Percentiles rank a stretch among this genome's conserved stretches.
Conservation (phyloP, 192 early-diverging fungal species). For the Linnemannia hyalina region DNA sequence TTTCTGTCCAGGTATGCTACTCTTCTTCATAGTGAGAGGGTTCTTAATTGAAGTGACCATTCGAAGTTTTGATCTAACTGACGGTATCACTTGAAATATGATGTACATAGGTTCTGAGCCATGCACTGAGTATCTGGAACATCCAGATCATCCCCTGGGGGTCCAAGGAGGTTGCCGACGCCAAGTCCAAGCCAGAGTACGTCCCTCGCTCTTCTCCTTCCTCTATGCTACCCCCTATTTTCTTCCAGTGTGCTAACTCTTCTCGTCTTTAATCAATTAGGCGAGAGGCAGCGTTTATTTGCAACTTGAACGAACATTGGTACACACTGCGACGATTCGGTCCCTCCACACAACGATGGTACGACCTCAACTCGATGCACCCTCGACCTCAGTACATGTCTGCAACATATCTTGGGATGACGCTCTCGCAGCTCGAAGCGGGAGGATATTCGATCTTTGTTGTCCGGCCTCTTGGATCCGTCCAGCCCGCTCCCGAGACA, state of each 20-base stretch:
- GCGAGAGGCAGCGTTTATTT: conserved; percentile 74
- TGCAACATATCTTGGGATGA: conserved; percentile 75
- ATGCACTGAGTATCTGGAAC: conserved; percentile 59
- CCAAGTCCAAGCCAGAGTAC: conserved; percentile 69
- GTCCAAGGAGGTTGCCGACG: conserved; percentile 57
- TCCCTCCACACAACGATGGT: conserved; percentile 73
- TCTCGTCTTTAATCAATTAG: conserved; percentile 33
- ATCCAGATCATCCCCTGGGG: conserved; percentile 70
- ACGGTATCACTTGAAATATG: not conserved
- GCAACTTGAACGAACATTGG: conserved; percentile 75
- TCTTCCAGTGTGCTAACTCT: not conserved
- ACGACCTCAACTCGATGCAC: conserved; percentile 78
- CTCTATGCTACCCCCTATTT: not conserved
- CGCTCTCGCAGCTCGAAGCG: conserved; percentile 62
- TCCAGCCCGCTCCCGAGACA: not conserved
- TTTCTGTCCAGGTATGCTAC: conserved; percentile 71
- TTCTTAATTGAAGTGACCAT: too few species aligned
- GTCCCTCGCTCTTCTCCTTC: not conserved
- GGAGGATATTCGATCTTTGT: conserved; percentile 63
- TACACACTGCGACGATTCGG: conserved; percentile 79
- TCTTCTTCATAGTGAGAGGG: not conserved
- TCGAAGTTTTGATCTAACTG: too few species aligned
- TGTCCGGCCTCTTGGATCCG: conserved; percentile 31
- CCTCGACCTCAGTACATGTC: conserved; percentile 68
- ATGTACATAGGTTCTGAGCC: conserved; percentile 47